Evolutionary conservation across 2,329 filamentous ascomycete species (phyloP), one percentile per base, ranked within the genome.

Genomic region (Exserohilum rostratum): DNA sequence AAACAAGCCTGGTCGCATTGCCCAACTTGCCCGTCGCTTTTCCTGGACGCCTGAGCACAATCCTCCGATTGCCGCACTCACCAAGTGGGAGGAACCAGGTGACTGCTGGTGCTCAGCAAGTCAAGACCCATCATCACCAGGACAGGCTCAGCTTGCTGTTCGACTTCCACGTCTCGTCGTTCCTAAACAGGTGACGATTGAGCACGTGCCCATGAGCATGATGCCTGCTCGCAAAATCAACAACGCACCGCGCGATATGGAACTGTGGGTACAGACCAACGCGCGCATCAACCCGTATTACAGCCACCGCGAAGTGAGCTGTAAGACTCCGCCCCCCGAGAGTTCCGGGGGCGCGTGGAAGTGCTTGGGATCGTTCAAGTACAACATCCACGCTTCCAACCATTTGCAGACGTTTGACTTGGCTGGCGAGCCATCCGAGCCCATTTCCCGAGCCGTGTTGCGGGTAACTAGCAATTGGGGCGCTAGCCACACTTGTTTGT

Each of bases 61-160:
- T 17, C 76, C 80, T 1, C 80, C 82, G 0, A 66, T 77, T n/a
- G 73, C 80, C 0, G 91, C 89, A 0, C 80, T 96, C 2, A 70
- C 76, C 1, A 76, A 80, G 3, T 96, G 93, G 91, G 79, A 87
- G 9, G 90, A 96, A 44, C 83, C 88, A 30, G 90, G 90, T 17
- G 90, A 98, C 58, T 96, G 91, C 75, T 98, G 91, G 90, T 98
- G 93, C 73, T 87, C 88, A 4, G 74, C 78, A 9, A 46, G 40
- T 82, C 79, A 63, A 60, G 20, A 58, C 55, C 3, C 76, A 77
- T 43, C 18, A 0, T 76, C 80, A 13, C 80, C 80, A 6, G 80
- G 82, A 44, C 85, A 86, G 33, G 85, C 87, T 2, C 84, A 86
- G 48, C 78, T 98, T 13, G 84, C 83, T 7, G 84, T 96, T 15